phyloP scores from a whole-genome alignment of 2,329 filamentous ascomycete species.

The Alternaria longipes region DNA sequence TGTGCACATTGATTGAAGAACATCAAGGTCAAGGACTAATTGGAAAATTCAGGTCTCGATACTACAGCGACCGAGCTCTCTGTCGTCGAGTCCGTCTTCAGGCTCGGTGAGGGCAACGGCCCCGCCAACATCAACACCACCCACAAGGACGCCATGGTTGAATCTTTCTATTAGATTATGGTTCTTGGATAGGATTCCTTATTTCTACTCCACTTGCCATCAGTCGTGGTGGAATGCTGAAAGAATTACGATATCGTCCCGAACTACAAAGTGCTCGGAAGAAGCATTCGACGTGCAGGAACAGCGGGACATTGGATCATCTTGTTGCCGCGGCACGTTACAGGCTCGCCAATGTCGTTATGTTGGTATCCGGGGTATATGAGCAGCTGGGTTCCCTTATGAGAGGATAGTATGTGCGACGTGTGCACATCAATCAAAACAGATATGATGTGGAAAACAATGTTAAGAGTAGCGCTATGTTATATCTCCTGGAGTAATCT shows the following conservation, averaged over 20 bases:
- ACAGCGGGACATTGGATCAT: neutral
- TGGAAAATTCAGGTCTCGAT: slow-evolving; percentile 70
- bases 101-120: slow-evolving; percentile 83
- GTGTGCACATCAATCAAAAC: neutral
- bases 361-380: neutral
- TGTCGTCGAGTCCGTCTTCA: slow-evolving; percentile 95
- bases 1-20: slow-evolving; percentile 8
- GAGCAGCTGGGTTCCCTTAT: neutral
- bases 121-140: slow-evolving; percentile 80
- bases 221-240: neutral
- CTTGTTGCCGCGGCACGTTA: neutral
- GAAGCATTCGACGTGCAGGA: slow-evolving; percentile 1
- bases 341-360: neutral
- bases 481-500: neutral
- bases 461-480: neutral
- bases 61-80: slow-evolving; percentile 97
- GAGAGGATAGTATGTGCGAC: slow-evolving; percentile 2
- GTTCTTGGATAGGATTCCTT: neutral
- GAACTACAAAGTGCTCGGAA: neutral
- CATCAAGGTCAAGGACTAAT: neutral
- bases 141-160: slow-evolving; percentile 98
- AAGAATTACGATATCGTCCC: neutral
- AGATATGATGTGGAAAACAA: slow-evolving; percentile 2
- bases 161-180: slow-evolving; percentile 89
- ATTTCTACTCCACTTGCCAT: neutral